These are phyloP conservation scores for Globisporangium nodosum DNA, from an alignment of 352 stramenopile genomes.

Conservation along the genomic window DNA sequence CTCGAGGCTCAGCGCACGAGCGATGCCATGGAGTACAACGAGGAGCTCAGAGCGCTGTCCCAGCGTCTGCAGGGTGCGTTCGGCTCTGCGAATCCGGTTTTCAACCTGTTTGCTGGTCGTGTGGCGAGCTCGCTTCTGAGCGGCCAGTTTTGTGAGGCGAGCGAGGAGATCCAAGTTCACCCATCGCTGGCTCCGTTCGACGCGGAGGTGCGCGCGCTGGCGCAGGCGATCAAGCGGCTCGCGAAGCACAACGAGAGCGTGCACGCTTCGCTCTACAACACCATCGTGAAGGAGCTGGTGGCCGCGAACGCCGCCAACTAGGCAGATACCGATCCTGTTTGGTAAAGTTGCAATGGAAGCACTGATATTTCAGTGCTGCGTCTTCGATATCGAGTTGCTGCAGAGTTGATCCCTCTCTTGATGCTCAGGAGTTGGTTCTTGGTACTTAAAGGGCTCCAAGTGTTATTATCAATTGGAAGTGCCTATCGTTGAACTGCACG, in stretches of 20 bases:
- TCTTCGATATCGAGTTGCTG: no score
- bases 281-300: conserved; percentile 40
- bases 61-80: conserved; percentile 39
- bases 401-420: no score
- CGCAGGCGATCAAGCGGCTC: conserved; percentile 26
- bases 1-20: conserved; percentile 15
- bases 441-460: no score
- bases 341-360: background rate
- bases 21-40: conserved; percentile 5
- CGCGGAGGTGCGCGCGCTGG: conserved; percentile 30
- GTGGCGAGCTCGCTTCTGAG: conserved; percentile 24
- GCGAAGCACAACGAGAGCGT: conserved; percentile 68
- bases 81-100: conserved; percentile 44
- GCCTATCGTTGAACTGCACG: no score
- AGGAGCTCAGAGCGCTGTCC: conserved; percentile 31
- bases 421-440: no score
- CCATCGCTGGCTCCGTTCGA: conserved; percentile 48
- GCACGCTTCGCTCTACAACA: conserved; percentile 62
- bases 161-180: conserved; percentile 27
- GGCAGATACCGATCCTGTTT: background rate
- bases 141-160: conserved; percentile 13
- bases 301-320: conserved; percentile 5
- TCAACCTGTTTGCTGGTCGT: conserved; percentile 48
- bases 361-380: no score
- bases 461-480: no score